A percentile compares a stretch with the other conserved stretches of the same genome.
Evolutionary conservation across 2,329 filamentous ascomycete genomes (phyloP).

Genomic region (Gnomoniopsis sp.): DNA sequence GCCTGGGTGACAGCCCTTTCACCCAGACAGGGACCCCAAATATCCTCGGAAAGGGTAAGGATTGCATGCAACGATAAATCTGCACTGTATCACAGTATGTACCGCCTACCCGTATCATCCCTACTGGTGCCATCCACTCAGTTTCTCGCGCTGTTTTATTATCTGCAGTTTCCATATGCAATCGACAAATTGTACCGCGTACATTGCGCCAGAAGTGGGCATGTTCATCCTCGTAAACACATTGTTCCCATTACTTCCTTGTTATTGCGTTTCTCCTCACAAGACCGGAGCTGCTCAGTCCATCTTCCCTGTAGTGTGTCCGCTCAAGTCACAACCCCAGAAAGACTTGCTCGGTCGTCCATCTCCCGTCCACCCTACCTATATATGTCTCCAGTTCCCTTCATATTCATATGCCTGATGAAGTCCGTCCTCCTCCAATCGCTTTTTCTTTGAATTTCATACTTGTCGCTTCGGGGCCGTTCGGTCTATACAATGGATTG

Average conservation of each 20-base stretch:
- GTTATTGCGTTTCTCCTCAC: slow-evolving; percentile 19
- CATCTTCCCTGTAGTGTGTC: slow-evolving; percentile 18
- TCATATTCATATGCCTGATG: slow-evolving; percentile 30
- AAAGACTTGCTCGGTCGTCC: slow-evolving; percentile 20
- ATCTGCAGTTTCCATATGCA: slow-evolving; percentile 17
- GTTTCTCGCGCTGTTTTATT: slow-evolving; percentile 16
- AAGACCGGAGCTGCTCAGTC: slow-evolving; percentile 16
- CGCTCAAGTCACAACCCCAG: slow-evolving; percentile 16
- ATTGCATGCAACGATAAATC: slow-evolving; percentile 11
- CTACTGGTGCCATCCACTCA: slow-evolving; percentile 10
- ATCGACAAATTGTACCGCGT: slow-evolving; percentile 19
- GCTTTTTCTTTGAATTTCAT: slow-evolving; percentile 14
- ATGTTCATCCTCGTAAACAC: slow-evolving; percentile 19
- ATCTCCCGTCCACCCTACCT: slow-evolving; percentile 27
- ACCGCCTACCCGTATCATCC: slow-evolving; percentile 14
- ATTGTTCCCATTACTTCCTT: slow-evolving; percentile 20
- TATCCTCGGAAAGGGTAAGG: slow-evolving; percentile 8
- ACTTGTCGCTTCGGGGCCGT: slow-evolving; percentile 26
- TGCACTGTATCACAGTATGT: slow-evolving; percentile 11
- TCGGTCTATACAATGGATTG: slow-evolving; percentile 37
- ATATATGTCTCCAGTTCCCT: slow-evolving; percentile 44
- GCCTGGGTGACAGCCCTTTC: slow-evolving; percentile 11
- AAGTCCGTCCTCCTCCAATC: slow-evolving; percentile 10
- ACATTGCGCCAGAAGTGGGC: slow-evolving; percentile 19
- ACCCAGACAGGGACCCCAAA: slow-evolving; percentile 9